Base-by-base conservation (phyloP, 2,329 filamentous ascomycete species). In the Fonsecaea pedrosoi region DNA sequence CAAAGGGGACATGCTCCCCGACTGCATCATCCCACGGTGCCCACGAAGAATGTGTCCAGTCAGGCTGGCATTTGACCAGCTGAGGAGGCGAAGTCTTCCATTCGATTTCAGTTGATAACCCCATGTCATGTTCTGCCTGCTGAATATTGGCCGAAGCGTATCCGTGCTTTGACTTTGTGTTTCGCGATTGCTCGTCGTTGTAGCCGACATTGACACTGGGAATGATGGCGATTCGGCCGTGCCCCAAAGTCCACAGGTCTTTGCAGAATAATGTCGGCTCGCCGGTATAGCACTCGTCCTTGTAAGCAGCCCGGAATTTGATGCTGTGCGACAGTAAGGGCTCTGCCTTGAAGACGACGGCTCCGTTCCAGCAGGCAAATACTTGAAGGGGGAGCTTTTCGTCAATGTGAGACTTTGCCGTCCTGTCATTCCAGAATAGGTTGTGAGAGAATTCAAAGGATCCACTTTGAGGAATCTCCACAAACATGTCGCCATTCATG, bases 301-400 rank as follows among this genome's bases (percentile, higher is more conserved):
- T 70, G 21, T 74, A 68, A 3, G 75, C 71, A 1, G 70, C 71
- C 0, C 86, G 79, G 70, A 88, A 88, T 3, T 73, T 69, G 2
- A 87, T 73, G 8, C 76, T 77, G 0, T 77, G 70, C n/a, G 79
- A 74, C 4, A 86, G 65, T 4, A 88, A 72, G 0, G 85, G 83
- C 53, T 77, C 75, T 0, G 84, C 85, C 0, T 76, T 77, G 59
- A 88, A 82, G 0, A 79, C 81, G 0, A 79, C 78, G 0, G 82
- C 84, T 2, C 87, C 87, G 66, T 88, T 87, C 86, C 86, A 88
- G 74, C 87, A 89, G 0, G 85, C 74, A 66, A 86, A 88, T 0
- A 87, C 86, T 73, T 88, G 87, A 64, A 88, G 84, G 0, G 86
- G 85, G 13, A 76, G 74, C 34, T 77, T 74, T 0, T 68, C 67